Evolutionary conservation across 192 early-diverging fungal species (phyloP).

Genomic region (Backusella macrospora): DNA sequence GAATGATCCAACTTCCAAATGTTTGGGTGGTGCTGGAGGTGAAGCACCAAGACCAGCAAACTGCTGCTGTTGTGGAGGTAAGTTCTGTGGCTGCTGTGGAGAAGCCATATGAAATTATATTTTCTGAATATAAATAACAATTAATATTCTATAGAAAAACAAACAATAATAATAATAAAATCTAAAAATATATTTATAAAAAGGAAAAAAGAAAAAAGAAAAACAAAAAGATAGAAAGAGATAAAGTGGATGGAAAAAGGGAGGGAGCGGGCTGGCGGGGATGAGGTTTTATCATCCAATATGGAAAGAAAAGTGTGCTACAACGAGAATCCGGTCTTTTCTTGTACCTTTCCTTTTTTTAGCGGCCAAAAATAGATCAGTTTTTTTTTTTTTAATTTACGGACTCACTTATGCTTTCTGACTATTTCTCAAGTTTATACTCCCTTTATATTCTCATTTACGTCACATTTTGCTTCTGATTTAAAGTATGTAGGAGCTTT

Average conservation of each 20-base stretch:
- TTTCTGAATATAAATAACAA: neutral
- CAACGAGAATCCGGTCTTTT: conserved; percentile 1
- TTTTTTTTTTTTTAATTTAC: neutral
- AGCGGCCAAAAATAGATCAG: neutral
- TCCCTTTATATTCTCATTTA: neutral
- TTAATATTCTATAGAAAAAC: neutral
- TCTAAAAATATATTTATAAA: neutral
- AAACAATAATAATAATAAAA: neutral
- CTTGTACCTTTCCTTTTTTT: neutral
- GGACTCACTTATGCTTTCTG: neutral
- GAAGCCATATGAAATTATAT: neutral
- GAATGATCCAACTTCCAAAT: conserved; percentile 8
- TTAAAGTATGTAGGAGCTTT: neutral
- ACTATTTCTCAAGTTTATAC: neutral
- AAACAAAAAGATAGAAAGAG: neutral
- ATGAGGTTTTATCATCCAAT: neutral
- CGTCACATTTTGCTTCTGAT: neutral
- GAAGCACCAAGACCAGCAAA: neutral
- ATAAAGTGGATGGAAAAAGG: neutral
- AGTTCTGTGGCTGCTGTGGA: neutral
- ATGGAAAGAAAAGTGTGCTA: neutral
- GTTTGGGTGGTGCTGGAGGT: neutral
- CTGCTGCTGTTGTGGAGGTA: neutral
- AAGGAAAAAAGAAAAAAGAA: neutral
- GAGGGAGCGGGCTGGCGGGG: neutral